Evolutionary conservation across 805 yeast species (phyloP).

Genomic region (Soucietia sequanensis): DNA sequence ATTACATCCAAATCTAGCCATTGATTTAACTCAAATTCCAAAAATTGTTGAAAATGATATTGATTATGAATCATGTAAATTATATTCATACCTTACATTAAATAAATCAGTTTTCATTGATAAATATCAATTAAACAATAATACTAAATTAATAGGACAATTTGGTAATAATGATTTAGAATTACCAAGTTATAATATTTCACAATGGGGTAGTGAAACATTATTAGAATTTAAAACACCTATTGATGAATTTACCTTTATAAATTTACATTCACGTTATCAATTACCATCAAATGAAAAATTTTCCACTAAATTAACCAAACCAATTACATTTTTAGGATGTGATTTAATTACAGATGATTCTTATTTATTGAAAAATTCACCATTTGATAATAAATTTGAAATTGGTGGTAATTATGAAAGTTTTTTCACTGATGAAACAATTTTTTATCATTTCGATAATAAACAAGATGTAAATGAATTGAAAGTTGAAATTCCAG

Average conservation of each 20-base stretch:
- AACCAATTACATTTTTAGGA: constrained; percentile 34
- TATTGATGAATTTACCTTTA: constrained; percentile 11
- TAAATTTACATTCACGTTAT: constrained; percentile 41
- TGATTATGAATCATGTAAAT: constrained; percentile 22
- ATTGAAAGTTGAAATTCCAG: neutral
- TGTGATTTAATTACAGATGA: constrained; percentile 29
- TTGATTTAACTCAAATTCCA: constrained; percentile 10
- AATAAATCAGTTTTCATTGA: constrained; percentile 36
- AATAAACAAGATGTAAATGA: too few species aligned
- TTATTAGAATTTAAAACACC: constrained; percentile 24
- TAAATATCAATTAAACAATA: constrained; percentile 32
- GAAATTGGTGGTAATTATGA: constrained; percentile 34
- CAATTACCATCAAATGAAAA: constrained; percentile 25
- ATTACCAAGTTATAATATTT: constrained; percentile 36
- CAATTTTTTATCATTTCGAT: constrained; percentile 39
- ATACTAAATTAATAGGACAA: constrained; percentile 19
- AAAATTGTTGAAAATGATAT: constrained; percentile 25
- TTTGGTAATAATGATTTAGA: constrained; percentile 38
- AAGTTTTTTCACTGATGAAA: constrained; percentile 36
- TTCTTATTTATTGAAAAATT: constrained; percentile 23
- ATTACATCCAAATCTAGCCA: constrained; percentile 33
- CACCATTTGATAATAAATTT: constrained; percentile 35
- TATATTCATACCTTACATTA: constrained; percentile 32
- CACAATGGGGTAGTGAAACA: constrained; percentile 41
- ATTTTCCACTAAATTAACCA: constrained; percentile 11